Conservation (phyloP, 768 basidiomycete species). For the Infundibulicybe gibba region DNA sequence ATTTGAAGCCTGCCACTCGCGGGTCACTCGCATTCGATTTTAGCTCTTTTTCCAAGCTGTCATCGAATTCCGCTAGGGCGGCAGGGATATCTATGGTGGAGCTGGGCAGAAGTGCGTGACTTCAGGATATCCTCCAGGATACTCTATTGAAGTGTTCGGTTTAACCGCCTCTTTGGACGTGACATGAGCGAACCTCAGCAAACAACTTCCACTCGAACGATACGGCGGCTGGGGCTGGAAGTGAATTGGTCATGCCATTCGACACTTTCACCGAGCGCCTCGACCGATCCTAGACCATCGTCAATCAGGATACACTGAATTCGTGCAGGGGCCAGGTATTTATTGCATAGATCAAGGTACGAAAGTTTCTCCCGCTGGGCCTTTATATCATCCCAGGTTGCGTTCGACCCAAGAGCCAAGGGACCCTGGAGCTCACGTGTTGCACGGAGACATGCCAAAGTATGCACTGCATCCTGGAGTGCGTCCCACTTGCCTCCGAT, state of each 20-base stretch:
- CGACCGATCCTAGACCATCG: conserved; percentile 58
- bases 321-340: conserved; percentile 49
- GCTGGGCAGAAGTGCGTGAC: conserved; percentile 9
- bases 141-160: conserved; percentile 16
- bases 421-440: conserved; percentile 50
- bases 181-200: conserved; percentile 57
- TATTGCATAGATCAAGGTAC: conserved; percentile 56
- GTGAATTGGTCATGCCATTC: conserved; percentile 65
- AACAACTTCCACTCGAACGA: conserved; percentile 67
- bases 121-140: conserved; percentile 26
- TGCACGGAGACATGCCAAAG: conserved; percentile 59
- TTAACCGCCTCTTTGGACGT: not conserved
- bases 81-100: conserved; percentile 9
- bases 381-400: conserved; percentile 63
- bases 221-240: conserved; percentile 46
- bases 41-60: conserved; percentile 32
- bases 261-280: conserved; percentile 44
- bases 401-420: conserved; percentile 32
- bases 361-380: conserved; percentile 32
- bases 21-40: conserved; percentile 32
- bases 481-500: conserved; percentile 61
- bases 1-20: conserved; percentile 69
- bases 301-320: conserved; percentile 72
- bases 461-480: conserved; percentile 48
- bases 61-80: conserved; percentile 26